A percentile compares a stretch with the other conserved stretches of the same genome.
phyloP scores from a whole-genome alignment of 1,284 basidiomycete species.

The Schizopora paradoxa region DNA sequence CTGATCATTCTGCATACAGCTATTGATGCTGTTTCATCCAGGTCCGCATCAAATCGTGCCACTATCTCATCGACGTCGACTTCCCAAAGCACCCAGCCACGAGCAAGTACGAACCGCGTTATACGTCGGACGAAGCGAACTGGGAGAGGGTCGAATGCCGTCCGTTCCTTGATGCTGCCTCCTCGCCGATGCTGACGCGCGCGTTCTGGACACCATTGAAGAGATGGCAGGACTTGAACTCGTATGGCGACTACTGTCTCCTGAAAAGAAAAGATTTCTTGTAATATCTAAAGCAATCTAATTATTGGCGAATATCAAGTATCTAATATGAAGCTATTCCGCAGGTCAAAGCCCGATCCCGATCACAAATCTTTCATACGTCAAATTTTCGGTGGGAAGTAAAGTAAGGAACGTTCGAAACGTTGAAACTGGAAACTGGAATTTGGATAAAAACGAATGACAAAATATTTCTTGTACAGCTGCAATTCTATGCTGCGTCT shows the following conservation, averaged over 20 bases:
- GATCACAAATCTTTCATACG: no score
- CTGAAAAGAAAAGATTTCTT: slow-evolving; percentile 42
- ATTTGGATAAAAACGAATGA: no score
- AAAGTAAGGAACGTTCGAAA: no score
- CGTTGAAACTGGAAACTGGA: no score
- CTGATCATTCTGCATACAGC: not conserved
- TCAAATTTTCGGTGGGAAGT: no score
- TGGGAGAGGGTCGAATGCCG: slow-evolving; percentile 78
- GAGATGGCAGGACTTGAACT: slow-evolving; percentile 58
- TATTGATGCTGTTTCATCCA: slow-evolving; percentile 29
- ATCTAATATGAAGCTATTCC: no score
- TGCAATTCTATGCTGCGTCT: no score
- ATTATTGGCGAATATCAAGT: no score
- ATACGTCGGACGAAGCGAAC: slow-evolving; percentile 49
- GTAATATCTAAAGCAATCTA: no score
- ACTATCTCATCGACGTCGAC: slow-evolving; percentile 85
- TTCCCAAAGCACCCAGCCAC: slow-evolving; percentile 60
- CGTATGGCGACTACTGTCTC: slow-evolving; percentile 69
- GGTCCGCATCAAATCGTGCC: slow-evolving; percentile 70
- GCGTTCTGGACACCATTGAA: slow-evolving; percentile 73
- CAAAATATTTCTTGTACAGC: no score
- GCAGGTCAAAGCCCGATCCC: no score
- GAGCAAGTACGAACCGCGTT: slow-evolving; percentile 72
- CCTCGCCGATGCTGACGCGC: slow-evolving; percentile 67
- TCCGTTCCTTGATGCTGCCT: slow-evolving; percentile 77